A percentile compares a stretch with the other conserved stretches of the same genome.
Evolutionary conservation across 148 eudicot species (phyloP).

Genomic region (Amaranthus hypochondriacus): DNA sequence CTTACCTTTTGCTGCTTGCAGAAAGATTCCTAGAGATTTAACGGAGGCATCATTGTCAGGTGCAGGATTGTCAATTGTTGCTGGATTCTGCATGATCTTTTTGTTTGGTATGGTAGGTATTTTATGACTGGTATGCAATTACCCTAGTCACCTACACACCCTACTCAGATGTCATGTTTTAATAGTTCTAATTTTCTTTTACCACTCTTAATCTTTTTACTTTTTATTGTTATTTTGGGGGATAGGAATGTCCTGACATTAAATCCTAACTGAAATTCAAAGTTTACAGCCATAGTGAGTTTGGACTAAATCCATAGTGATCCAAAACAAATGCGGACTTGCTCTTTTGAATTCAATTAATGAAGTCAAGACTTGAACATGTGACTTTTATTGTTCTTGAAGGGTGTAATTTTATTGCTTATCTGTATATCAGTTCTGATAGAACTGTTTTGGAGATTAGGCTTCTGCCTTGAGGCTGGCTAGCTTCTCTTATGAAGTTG

Average conservation of each 20-base stretch:
- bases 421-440: no score
- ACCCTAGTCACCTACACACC: not conserved
- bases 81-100: constrained; percentile 76
- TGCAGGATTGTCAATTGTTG: constrained; percentile 88
- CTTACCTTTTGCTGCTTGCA: constrained; percentile 29
- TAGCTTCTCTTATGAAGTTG: no score
- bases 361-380: no score
- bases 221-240: constrained; percentile 1
- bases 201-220: not conserved
- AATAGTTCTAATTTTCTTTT: not conserved
- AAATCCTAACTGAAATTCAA: no score
- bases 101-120: constrained; percentile 91
- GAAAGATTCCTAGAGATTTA: constrained; percentile 97
- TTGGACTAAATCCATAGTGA: no score
- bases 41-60: constrained; percentile 96
- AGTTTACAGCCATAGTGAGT: no score
- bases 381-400: no score
- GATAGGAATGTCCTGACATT: not conserved
- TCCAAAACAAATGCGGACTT: no score
- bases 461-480: no score
- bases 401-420: no score
- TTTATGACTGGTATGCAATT: constrained; percentile 15
- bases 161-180: not conserved
- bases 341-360: no score
- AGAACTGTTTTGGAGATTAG: no score